Percentiles rank a stretch among this genome's conserved stretches.
Conservation (phyloP, 805 yeast genomes). For the Alloascoidea africana region DNA sequence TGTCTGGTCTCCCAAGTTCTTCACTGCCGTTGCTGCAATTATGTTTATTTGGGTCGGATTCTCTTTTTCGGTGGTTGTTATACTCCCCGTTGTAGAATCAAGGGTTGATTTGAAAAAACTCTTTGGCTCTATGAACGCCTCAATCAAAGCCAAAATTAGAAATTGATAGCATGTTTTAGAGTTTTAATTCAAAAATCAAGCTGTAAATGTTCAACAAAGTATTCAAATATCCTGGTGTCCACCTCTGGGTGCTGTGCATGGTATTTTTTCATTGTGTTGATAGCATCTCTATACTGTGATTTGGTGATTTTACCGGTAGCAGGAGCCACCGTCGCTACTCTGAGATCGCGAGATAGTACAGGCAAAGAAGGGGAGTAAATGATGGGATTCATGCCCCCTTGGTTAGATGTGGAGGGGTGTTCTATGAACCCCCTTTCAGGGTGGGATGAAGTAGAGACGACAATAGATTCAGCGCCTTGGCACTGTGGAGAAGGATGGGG, state of each 20-base stretch:
- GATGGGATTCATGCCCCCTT: background rate
- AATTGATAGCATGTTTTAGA: too few relatives aligned
- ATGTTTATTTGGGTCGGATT: conserved; percentile 21
- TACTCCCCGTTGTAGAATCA: conserved; percentile 16
- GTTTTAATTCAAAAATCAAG: too few relatives aligned
- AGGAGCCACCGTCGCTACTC: background rate
- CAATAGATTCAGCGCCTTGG: too few relatives aligned
- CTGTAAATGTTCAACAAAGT: background rate
- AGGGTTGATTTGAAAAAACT: too few relatives aligned
- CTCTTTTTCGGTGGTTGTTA: conserved; percentile 18
- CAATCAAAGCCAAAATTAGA: too few relatives aligned
- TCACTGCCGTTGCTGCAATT: conserved; percentile 17
- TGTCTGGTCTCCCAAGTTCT: conserved; percentile 19
- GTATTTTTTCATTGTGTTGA: background rate
- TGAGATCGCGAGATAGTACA: background rate
- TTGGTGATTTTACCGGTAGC: background rate
- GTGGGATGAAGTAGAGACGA: background rate
- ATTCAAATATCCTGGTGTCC: background rate
- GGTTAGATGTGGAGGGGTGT: background rate
- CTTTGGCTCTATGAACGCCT: too few relatives aligned
- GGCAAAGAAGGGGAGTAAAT: background rate
- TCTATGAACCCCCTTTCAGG: background rate
- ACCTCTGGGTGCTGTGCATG: background rate
- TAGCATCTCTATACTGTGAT: background rate
- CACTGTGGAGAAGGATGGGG: background rate